phyloP scores from a whole-genome alignment of 1,139 yeast species.

The Blastobotrys petasosporus region DNA sequence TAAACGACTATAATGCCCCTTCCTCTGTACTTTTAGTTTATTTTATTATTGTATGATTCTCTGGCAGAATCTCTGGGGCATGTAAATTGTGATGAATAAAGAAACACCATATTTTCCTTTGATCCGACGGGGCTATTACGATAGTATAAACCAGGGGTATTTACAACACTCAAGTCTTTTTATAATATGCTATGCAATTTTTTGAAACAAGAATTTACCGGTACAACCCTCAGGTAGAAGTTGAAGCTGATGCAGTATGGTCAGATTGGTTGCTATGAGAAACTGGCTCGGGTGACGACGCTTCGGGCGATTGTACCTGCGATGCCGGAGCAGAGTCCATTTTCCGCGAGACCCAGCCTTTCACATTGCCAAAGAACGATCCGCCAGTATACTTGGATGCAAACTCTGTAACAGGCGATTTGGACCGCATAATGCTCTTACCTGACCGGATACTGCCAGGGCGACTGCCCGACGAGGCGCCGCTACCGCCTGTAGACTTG shows the following conservation, averaged over 20 bases:
- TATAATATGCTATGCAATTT: not conserved
- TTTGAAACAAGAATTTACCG: too few species aligned
- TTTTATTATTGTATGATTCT: too few species aligned
- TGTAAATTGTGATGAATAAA: too few species aligned
- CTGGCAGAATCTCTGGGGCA: too few species aligned
- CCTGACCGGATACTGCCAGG: not conserved
- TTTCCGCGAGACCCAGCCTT: constrained; percentile 59
- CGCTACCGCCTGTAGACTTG: constrained; percentile 2
- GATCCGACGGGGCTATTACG: too few species aligned
- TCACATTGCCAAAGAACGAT: constrained; percentile 52
- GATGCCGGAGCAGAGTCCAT: constrained; percentile 15
- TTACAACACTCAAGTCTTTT: too few species aligned
- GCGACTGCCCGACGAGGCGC: not conserved
- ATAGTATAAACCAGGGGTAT: too few species aligned
- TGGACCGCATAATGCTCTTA: constrained; percentile 10
- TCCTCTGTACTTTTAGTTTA: too few species aligned
- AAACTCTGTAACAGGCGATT: constrained; percentile 59
- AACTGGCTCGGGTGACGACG: not conserved
- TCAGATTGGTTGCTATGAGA: not conserved
- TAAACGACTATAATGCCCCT: too few species aligned
- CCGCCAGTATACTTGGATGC: constrained; percentile 54
- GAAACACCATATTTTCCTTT: too few species aligned
- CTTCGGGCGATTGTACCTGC: not conserved
- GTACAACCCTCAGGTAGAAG: too few species aligned
- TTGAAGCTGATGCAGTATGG: too few species aligned